Evolutionary conservation across 2,329 filamentous ascomycete species (phyloP).

Genomic region (Escovopsis sp.): DNA sequence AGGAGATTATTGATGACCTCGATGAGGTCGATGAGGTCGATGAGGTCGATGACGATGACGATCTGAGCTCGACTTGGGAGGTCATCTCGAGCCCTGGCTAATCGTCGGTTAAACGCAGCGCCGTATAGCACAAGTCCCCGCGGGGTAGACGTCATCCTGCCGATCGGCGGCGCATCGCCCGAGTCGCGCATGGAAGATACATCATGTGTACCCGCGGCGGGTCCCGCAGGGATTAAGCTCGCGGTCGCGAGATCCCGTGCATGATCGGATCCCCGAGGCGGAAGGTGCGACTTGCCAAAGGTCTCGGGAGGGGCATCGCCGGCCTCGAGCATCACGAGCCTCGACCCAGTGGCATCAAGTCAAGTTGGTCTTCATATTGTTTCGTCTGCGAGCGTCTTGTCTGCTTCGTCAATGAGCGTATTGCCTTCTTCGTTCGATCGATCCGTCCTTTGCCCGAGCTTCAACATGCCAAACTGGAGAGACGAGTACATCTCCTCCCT

Average conservation of each 20-base stretch:
- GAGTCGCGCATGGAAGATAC: too few species aligned
- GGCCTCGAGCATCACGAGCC: too few species aligned
- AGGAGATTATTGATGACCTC: neutral
- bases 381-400: too few species aligned
- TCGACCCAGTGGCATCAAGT: too few species aligned
- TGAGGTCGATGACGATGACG: too few species aligned
- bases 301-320: neutral
- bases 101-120: slow-evolving; percentile 17
- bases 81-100: slow-evolving; percentile 8
- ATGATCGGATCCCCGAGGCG: neutral
- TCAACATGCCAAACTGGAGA: slow-evolving; percentile 52
- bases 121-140: too few species aligned
- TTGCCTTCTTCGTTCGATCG: neutral
- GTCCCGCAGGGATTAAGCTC: too few species aligned
- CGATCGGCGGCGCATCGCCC: too few species aligned
- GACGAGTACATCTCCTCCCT: slow-evolving; percentile 69
- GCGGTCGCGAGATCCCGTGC: neutral
- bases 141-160: too few species aligned
- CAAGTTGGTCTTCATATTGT: too few species aligned
- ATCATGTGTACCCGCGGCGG: too few species aligned
- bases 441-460: neutral
- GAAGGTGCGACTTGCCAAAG: neutral
- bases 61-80: slow-evolving; percentile 1
- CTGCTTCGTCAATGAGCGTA: too few species aligned
- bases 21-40: neutral